Percentiles rank a stretch among this genome's conserved stretches.
phyloP scores from a whole-genome alignment of 768 basidiomycete genomes.

The Mrakia gelida region DNA sequence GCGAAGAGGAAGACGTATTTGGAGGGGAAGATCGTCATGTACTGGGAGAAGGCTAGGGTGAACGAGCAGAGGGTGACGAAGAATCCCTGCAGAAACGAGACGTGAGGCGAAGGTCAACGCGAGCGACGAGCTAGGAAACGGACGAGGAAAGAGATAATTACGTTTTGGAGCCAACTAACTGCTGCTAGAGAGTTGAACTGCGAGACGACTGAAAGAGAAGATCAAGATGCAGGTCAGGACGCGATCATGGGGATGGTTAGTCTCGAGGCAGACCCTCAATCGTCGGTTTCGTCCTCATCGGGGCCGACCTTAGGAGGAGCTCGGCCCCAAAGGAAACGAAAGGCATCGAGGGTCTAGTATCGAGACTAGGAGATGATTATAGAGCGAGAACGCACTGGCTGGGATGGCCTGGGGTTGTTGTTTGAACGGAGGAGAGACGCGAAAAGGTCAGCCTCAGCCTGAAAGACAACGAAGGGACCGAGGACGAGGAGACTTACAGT shows the following conservation, averaged over 20 bases:
- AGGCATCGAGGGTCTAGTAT: too few species aligned
- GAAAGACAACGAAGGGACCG: not conserved
- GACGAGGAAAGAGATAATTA: not conserved
- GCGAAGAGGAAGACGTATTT: conserved; percentile 43
- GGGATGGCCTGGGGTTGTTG: conserved; percentile 41
- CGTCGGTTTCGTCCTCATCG: too few species aligned
- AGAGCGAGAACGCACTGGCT: not conserved
- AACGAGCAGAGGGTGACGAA: conserved; percentile 37
- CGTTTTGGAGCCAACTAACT: conserved; percentile 38
- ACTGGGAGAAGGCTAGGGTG: conserved; percentile 33
- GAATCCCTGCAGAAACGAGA: conserved; percentile 20
- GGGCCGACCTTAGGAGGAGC: too few species aligned
- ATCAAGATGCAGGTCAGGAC: not conserved
- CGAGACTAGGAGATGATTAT: not conserved
- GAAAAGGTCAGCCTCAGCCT: conserved; percentile 28
- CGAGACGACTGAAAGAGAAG: conserved; percentile 37
- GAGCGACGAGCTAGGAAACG: not conserved
- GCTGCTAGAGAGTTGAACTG: conserved; percentile 42
- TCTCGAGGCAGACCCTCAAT: too few species aligned
- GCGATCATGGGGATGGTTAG: not conserved
- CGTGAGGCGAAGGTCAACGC: not conserved
- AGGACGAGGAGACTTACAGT: not conserved
- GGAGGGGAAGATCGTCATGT: conserved; percentile 25
- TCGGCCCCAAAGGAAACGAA: too few species aligned
- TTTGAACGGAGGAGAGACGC: conserved; percentile 37